Base-by-base conservation (phyloP, 345 rosid species). In the Sisymbrium altissimum region DNA sequence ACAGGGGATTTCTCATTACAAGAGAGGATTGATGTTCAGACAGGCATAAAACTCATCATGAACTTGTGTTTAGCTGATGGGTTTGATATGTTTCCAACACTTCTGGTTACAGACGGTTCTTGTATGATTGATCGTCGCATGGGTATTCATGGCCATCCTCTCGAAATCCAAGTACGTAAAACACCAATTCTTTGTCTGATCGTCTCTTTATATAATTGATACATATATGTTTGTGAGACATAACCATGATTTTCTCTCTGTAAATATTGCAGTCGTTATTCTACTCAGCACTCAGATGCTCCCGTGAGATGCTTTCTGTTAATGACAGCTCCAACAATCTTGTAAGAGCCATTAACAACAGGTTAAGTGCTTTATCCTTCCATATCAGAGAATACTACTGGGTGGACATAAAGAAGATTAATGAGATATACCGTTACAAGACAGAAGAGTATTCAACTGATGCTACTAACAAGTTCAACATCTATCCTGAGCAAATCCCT, bases 81-180 rank as follows among this genome's bases (percentile, higher is more conserved):
- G 10, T 91, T 91, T 48, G 97, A 91, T 80, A 91, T 91, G 97
- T 91, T 91, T 74, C 96, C 96, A 66, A 85, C 97, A 60, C 87
- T 91, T 30, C 46, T 89, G 21, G 96, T 91, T 59, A 91, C 97
- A 1, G 97, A 91, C 52, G 93, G 97, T 14, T 91, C 97, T 68
- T 91, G 97, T 83, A 91, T 91, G 97, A 89, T 89, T 72, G 97
- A 91, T 57, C 84, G 97, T 55, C 82, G 97, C 64, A 86, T 91
- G 97, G 97, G 96, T 55, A 89, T 89, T 58, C 93, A 89, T 75
- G 97, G 97, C 48, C 97, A 91, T 74, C 97, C 97, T 48, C 96
- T 91, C 30, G 97, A 91, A 81, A 91, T 91, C 66, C 97, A 91
- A 80, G 97, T 91, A 80, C 71, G 84, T 83, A 64, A 46, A 64